Conservation (phyloP, 2,329 filamentous ascomycete species). For the Alternaria brassicicola region DNA sequence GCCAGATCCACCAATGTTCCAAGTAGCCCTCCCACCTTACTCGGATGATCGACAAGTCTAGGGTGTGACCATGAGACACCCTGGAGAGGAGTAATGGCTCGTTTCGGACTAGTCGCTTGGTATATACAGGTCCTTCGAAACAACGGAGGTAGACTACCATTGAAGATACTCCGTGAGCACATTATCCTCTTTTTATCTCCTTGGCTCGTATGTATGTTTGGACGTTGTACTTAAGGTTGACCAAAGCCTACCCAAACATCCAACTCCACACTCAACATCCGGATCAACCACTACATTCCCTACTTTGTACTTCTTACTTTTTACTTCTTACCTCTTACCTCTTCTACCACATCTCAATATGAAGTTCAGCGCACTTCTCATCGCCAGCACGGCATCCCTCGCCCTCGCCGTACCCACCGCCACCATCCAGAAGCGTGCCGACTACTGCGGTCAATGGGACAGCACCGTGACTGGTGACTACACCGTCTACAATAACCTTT, state of each 20-base stretch:
- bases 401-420: constrained; percentile 37
- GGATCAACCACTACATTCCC: background rate
- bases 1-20: constrained; percentile 22
- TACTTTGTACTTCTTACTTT: background rate
- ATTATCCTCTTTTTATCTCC: constrained; percentile 13
- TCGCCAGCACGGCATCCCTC: constrained; percentile 37
- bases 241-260: constrained; percentile 7
- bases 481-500: constrained; percentile 53
- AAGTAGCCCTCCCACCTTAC: background rate
- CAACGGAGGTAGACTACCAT: constrained; percentile 6
- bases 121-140: constrained; percentile 14
- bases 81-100: constrained; percentile 6
- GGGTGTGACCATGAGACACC: background rate
- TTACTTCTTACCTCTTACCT: background rate
- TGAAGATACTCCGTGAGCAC: constrained; percentile 12
- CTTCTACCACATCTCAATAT: constrained; percentile 19
- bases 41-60: constrained; percentile 1
- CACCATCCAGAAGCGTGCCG: constrained; percentile 39
- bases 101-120: constrained; percentile 6
- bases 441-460: constrained; percentile 45
- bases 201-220: constrained; percentile 1
- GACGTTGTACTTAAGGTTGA: constrained; percentile 20
- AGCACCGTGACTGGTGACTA: constrained; percentile 33
- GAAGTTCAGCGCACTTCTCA: constrained; percentile 37
- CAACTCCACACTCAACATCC: background rate